Percentiles rank a stretch among this genome's conserved stretches.
phyloP scores from a whole-genome alignment of 768 basidiomycete genomes.

The Calocybe gangraenosa region DNA sequence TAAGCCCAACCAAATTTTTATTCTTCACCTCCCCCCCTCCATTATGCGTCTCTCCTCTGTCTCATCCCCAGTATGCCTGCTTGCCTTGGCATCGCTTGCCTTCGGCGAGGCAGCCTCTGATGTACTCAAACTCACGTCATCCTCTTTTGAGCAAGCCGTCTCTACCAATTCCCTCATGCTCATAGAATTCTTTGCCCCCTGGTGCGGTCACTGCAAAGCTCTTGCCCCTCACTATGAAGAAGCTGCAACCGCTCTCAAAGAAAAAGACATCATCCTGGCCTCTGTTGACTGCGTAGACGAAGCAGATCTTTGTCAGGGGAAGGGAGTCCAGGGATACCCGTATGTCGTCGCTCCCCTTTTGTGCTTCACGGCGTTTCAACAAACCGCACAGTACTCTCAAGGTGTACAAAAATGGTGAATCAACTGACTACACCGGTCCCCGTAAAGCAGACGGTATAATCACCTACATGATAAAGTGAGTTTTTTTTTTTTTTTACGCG shows the following conservation, averaged over 20 bases:
- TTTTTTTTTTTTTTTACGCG: constrained; percentile 4
- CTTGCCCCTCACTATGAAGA: constrained; percentile 92
- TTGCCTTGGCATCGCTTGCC: constrained; percentile 48
- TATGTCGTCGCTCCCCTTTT: constrained; percentile 33
- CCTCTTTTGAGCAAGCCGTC: constrained; percentile 66
- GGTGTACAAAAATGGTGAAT: constrained; percentile 83
- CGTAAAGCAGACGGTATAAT: constrained; percentile 95
- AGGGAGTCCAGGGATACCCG: constrained; percentile 95
- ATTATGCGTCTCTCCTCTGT: constrained; percentile 65
- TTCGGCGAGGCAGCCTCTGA: constrained; percentile 56
- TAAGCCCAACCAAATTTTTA: constrained; percentile 16
- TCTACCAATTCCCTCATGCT: constrained; percentile 69
- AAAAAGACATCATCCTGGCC: constrained; percentile 83
- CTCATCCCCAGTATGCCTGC: constrained; percentile 48
- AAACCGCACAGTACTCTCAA: constrained; percentile 67
- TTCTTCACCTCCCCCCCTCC: constrained; percentile 19
- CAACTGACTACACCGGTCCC: constrained; percentile 81
- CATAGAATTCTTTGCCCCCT: constrained; percentile 94
- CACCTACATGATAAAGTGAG: constrained; percentile 94
- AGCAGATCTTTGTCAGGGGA: constrained; percentile 82
- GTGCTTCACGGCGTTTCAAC: background rate
- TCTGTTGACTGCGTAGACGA: constrained; percentile 98
- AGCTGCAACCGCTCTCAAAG: constrained; percentile 91
- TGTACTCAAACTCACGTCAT: constrained; percentile 71
- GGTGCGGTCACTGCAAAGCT: constrained; percentile 96